Conservation (phyloP, 2,329 filamentous ascomycete species). For the Calcarisporium arbuscula region DNA sequence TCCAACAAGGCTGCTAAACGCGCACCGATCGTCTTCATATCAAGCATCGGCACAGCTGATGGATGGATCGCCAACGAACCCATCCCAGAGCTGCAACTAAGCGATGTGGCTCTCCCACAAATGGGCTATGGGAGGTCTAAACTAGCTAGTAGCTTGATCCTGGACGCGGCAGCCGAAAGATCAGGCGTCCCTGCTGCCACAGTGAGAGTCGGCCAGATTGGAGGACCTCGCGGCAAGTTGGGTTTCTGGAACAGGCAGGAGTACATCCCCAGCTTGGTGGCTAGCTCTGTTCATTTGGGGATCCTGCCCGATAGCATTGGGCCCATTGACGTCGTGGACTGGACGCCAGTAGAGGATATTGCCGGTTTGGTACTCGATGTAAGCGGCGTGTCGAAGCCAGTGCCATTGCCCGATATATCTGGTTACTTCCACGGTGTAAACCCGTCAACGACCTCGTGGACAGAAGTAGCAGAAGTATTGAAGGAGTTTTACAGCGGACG, state of each 20-base stretch:
- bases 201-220: slow-evolving; percentile 42
- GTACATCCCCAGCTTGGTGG: slow-evolving; percentile 48
- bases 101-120: slow-evolving; percentile 21
- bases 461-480: slow-evolving; percentile 30
- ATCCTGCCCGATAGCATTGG: slow-evolving; percentile 41
- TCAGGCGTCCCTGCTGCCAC: slow-evolving; percentile 32
- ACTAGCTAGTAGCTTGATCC: slow-evolving; percentile 32
- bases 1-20: slow-evolving; percentile 18
- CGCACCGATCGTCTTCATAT: slow-evolving; percentile 36
- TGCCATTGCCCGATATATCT: slow-evolving; percentile 14
- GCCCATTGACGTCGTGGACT: slow-evolving; percentile 38
- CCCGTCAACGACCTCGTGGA: slow-evolving; percentile 34
- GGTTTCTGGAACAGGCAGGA: slow-evolving; percentile 53
- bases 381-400: slow-evolving; percentile 23
- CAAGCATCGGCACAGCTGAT: slow-evolving; percentile 32
- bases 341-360: slow-evolving; percentile 46
- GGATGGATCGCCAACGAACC: slow-evolving; percentile 23
- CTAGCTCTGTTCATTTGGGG: slow-evolving; percentile 42
- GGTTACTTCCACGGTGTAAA: slow-evolving; percentile 47
- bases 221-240: slow-evolving; percentile 27
- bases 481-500: slow-evolving; percentile 32
- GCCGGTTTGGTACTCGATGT: slow-evolving; percentile 42
- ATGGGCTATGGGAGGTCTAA: slow-evolving; percentile 41
- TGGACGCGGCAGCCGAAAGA: slow-evolving; percentile 24
- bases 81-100: slow-evolving; percentile 32